phyloP scores from a whole-genome alignment of 2,329 filamentous ascomycete genomes.

The Pseudogymnoascus sp. region DNA sequence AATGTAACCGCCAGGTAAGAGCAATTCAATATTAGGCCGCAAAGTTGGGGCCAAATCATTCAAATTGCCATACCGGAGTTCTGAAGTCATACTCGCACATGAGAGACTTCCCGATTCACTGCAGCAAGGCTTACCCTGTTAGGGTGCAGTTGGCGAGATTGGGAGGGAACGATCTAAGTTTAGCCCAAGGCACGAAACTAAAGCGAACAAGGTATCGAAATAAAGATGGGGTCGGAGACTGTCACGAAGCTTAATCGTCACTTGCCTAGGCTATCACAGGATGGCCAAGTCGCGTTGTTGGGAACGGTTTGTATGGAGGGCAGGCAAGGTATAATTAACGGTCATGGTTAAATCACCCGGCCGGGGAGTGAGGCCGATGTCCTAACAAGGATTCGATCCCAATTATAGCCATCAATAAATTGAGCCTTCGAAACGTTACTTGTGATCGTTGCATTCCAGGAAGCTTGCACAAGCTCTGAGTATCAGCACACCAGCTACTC shows the following conservation, averaged over 20 bases:
- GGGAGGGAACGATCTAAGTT: not conserved
- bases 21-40: not conserved
- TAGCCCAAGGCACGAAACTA: constrained; percentile 3
- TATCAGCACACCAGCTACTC: not conserved
- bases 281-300: not conserved
- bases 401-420: not conserved
- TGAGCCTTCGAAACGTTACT: not conserved
- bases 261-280: not conserved
- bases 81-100: not conserved
- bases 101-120: not conserved
- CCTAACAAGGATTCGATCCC: not conserved
- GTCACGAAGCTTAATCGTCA: constrained; percentile 6
- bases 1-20: not conserved
- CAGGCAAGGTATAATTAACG: not conserved
- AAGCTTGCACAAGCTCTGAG: not conserved
- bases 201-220: not conserved
- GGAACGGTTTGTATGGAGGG: not conserved
- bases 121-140: not conserved
- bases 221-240: not conserved
- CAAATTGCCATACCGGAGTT: not conserved
- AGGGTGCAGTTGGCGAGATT: not conserved
- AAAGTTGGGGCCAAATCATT: not conserved
- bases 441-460: not conserved
- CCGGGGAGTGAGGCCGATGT: not conserved
- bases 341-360: not conserved